Percentiles rank a stretch among this genome's conserved stretches.
phyloP scores from a whole-genome alignment of 345 rosid genomes.

The Carallia brachiata region DNA sequence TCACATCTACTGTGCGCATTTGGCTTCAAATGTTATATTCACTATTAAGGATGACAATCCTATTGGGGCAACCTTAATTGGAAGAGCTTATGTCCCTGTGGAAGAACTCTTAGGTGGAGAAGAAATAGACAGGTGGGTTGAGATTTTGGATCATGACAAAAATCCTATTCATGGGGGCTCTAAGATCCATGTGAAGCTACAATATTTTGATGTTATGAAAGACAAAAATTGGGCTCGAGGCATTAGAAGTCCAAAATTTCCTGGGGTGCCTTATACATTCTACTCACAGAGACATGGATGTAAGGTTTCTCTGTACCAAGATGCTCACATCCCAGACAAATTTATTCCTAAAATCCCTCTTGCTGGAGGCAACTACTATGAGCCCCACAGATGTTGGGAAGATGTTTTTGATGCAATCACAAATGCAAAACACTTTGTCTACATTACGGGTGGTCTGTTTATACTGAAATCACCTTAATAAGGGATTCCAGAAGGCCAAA shows the following conservation, averaged over 20 bases:
- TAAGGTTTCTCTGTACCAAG: conserved; percentile 87
- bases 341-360: conserved; percentile 88
- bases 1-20: conserved; percentile 92
- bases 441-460: conserved; percentile 98
- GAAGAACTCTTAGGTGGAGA: conserved; percentile 63
- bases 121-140: conserved; percentile 89
- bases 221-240: conserved; percentile 68
- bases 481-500: conserved; percentile 95
- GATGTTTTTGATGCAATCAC: conserved; percentile 86
- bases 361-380: conserved; percentile 75
- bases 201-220: conserved; percentile 64
- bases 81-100: conserved; percentile 81
- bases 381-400: conserved; percentile 95
- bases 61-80: conserved; percentile 84
- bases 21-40: conserved; percentile 76
- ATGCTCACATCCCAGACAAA: conserved; percentile 85
- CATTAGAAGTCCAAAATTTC: conserved; percentile 63
- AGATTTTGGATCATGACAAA: conserved; percentile 65
- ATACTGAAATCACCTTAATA: conserved; percentile 75
- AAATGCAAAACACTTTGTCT: conserved; percentile 82
- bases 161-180: conserved; percentile 58
- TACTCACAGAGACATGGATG: conserved; percentile 85
- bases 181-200: conserved; percentile 89
- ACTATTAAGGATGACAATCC: conserved; percentile 88
- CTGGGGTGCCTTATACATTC: conserved; percentile 96